Evolutionary conservation across 371 early-diverging fungal species (phyloP).

Genomic region (Apophysomyces sp.): DNA sequence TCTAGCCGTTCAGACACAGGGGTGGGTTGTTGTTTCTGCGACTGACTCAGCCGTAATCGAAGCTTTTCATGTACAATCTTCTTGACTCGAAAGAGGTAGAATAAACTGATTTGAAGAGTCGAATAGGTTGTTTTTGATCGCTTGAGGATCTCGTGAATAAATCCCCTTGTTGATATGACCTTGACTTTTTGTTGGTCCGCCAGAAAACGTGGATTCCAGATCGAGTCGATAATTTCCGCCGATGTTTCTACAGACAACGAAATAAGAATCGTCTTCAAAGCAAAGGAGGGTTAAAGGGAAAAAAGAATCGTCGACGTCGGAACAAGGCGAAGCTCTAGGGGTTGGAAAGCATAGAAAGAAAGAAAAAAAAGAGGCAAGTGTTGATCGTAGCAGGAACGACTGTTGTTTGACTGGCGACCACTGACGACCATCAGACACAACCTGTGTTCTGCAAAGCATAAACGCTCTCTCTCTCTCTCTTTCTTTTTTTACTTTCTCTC

Average conservation of each 20-base stretch:
- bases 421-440: not conserved
- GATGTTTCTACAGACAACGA: conserved; percentile 16
- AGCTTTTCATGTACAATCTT: conserved; percentile 33
- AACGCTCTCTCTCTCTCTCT: not conserved
- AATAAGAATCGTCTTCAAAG: not conserved
- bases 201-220: conserved; percentile 32
- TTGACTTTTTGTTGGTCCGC: conserved; percentile 36
- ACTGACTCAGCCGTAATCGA: conserved; percentile 3
- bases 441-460: not conserved
- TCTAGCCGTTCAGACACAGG: conserved; percentile 15
- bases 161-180: conserved; percentile 39
- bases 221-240: conserved; percentile 39
- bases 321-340: not conserved
- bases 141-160: conserved; percentile 72
- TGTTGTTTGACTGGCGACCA: not conserved
- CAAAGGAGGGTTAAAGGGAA: not conserved
- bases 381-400: not conserved
- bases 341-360: not conserved
- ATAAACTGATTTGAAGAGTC: conserved; percentile 70
- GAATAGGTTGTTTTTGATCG: conserved; percentile 75
- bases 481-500: not conserved
- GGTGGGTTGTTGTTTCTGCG: conserved; percentile 2
- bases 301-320: not conserved
- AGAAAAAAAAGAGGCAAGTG: not conserved
- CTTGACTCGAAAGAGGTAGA: conserved; percentile 57